Conservation (phyloP, 169 alveolate genomes). For the Eimeria falciformis region DNA sequence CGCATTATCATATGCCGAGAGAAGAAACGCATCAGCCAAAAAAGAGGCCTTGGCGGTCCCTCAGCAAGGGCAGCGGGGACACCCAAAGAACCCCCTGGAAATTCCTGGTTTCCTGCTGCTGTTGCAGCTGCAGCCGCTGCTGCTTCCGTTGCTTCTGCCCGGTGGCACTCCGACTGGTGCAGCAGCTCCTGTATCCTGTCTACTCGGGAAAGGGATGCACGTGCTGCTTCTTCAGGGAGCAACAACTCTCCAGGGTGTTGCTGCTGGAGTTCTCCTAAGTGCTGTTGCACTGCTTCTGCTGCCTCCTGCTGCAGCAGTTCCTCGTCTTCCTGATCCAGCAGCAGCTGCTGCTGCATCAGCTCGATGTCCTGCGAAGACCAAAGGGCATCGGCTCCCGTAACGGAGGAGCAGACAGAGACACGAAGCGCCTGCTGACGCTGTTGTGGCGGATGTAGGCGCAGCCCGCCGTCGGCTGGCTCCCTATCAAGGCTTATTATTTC, state of each 20-base stretch:
- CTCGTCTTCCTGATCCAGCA: neutral
- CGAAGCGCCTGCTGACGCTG: neutral
- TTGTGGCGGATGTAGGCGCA: no score
- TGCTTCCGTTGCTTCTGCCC: constrained; percentile 15
- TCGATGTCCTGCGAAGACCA: neutral
- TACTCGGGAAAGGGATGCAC: constrained; percentile 8
- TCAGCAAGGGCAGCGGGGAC: no score
- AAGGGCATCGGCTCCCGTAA: neutral
- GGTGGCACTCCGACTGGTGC: constrained; percentile 31
- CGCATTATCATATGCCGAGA: neutral
- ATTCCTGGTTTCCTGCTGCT: neutral
- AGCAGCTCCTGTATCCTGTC: constrained; percentile 24
- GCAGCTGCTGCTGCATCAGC: neutral
- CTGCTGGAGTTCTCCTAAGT: constrained; percentile 26
- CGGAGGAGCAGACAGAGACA: neutral
- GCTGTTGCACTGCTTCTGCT: constrained; percentile 17
- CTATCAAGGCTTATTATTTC: no score
- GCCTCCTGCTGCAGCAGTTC: constrained; percentile 39
- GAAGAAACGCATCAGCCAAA: neutral
- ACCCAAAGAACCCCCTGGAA: neutral
- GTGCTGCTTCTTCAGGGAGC: constrained; percentile 24
- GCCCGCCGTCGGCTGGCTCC: no score
- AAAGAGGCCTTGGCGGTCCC: neutral
- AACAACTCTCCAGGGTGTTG: constrained; percentile 23
- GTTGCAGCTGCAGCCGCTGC: neutral